phyloP scores from a whole-genome alignment of 2,329 filamentous ascomycete species.

The Trichophyton equinum region DNA sequence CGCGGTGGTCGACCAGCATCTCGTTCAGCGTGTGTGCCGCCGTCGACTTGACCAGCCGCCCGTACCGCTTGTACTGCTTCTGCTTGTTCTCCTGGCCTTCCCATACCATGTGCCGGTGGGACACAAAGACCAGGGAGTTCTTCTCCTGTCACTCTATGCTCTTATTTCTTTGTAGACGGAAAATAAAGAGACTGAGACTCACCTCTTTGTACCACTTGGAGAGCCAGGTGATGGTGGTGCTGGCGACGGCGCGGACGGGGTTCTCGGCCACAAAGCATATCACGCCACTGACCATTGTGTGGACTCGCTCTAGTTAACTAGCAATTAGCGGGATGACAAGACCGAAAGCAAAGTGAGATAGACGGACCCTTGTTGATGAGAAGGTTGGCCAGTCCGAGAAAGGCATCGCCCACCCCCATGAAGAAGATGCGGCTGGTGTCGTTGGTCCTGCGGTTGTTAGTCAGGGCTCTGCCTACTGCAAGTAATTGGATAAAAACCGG shows the following conservation, averaged over 20 bases:
- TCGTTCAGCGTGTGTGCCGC: constrained; percentile 37
- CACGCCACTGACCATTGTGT: constrained; percentile 55
- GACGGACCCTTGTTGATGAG: constrained; percentile 59
- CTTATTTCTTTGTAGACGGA: too few relatives aligned
- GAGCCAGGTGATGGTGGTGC: constrained; percentile 55
- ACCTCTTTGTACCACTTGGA: constrained; percentile 69
- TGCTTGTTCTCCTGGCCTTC: constrained; percentile 45
- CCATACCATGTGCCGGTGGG: constrained; percentile 65
- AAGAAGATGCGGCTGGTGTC: constrained; percentile 64
- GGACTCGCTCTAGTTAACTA: constrained; percentile 40
- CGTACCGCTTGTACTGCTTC: constrained; percentile 47
- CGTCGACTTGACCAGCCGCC: constrained; percentile 38
- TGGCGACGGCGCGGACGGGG: constrained; percentile 64
- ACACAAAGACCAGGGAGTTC: constrained; percentile 68
- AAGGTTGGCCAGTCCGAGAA: constrained; percentile 68
- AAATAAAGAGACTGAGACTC: constrained; percentile 15
- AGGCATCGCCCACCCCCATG: constrained; percentile 81
- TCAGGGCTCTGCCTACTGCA: too few relatives aligned
- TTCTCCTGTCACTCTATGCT: constrained; percentile 15
- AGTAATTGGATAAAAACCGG: not conserved
- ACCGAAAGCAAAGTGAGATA: not conserved
- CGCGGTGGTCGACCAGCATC: constrained; percentile 44
- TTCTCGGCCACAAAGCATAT: constrained; percentile 70
- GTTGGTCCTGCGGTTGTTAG: constrained; percentile 38
- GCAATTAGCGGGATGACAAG: not conserved